These are phyloP conservation scores for Begonia masoniana DNA, from an alignment of 306 rosid species.

Conservation along the genomic window DNA sequence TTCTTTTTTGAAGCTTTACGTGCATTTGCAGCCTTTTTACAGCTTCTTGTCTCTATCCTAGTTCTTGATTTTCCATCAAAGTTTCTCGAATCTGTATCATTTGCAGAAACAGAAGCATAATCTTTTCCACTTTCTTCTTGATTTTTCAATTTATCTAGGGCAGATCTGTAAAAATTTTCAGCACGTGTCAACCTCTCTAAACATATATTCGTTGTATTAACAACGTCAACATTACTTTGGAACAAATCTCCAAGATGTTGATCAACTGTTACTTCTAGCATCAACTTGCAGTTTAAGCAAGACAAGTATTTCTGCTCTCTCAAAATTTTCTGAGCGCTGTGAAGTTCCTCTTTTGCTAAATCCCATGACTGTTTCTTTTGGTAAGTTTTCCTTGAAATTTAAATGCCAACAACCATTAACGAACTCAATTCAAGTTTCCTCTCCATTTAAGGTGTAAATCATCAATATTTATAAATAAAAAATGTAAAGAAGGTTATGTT, in stretches of 20 bases:
- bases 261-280: conserved; percentile 48
- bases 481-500: conserved; percentile 7
- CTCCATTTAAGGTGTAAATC: conserved; percentile 8
- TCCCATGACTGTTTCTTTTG: conserved; percentile 47
- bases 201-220: conserved; percentile 16
- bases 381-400: conserved; percentile 51
- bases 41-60: conserved; percentile 29
- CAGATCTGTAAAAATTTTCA: conserved; percentile 46
- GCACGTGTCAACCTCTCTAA: conserved; percentile 21
- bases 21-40: conserved; percentile 33
- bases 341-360: conserved; percentile 69
- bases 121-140: conserved; percentile 16
- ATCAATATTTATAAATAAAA: conserved; percentile 8
- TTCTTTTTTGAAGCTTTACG: conserved; percentile 25
- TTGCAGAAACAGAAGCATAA: conserved; percentile 2
- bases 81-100: conserved; percentile 8
- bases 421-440: neutral
- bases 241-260: conserved; percentile 68
- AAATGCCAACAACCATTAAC: conserved; percentile 8
- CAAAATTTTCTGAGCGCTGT: conserved; percentile 36
- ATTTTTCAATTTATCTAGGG: conserved; percentile 48
- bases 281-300: conserved; percentile 72
- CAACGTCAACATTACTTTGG: conserved; percentile 26
- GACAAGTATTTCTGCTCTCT: conserved; percentile 26
- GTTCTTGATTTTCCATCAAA: conserved; percentile 21